Conservation (phyloP, 129 eudicot genomes). For the Helianthus tuberosus region DNA sequence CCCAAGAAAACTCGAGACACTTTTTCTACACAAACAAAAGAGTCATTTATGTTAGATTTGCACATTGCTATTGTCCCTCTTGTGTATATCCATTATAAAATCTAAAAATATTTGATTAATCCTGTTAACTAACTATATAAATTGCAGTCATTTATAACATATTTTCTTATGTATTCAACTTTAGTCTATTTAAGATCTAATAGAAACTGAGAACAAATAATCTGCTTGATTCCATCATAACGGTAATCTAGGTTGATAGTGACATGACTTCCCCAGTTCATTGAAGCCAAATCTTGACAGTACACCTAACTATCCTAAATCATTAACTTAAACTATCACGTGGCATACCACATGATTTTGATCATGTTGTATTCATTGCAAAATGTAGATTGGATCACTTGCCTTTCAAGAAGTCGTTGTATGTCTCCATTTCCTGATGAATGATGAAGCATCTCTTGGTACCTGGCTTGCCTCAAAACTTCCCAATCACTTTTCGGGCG, state of each 20-base stretch:
- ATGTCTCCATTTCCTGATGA: slow-evolving; percentile 57
- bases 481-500: slow-evolving; percentile 94
- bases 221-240: background rate
- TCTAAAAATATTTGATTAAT: too few relatives aligned
- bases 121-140: too few relatives aligned
- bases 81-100: too few relatives aligned
- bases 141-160: too few relatives aligned
- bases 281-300: too few relatives aligned
- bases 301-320: background rate
- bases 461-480: slow-evolving; percentile 72
- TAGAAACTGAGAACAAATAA: background rate
- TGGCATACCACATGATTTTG: background rate
- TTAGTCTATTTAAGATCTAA: background rate
- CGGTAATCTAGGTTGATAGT: too few relatives aligned
- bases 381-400: slow-evolving; percentile 3
- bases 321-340: background rate
- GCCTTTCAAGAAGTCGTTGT: slow-evolving; percentile 72
- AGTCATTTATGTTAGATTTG: background rate
- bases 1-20: slow-evolving; percentile 71
- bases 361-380: background rate
- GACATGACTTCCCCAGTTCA: background rate
- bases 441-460: slow-evolving; percentile 58
- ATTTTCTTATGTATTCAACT: too few relatives aligned
- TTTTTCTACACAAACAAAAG: slow-evolving; percentile 49
- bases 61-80: too few relatives aligned